phyloP scores from a whole-genome alignment of 805 yeast species.

The Yamadazyma insecticola region DNA sequence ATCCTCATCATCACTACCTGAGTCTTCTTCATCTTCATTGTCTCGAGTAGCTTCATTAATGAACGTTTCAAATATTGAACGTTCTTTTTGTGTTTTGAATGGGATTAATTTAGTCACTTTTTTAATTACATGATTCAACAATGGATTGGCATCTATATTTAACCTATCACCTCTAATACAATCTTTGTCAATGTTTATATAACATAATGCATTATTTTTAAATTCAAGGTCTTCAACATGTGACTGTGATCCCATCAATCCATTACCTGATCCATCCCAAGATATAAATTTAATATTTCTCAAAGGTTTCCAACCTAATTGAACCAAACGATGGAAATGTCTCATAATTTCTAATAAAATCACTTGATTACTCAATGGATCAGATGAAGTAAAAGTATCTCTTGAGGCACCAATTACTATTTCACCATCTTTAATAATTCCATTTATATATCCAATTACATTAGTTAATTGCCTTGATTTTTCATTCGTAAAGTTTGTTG shows the following conservation, averaged over 20 bases:
- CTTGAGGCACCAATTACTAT: conserved; percentile 37
- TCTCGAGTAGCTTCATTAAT: conserved; percentile 3
- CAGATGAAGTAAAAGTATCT: conserved; percentile 31
- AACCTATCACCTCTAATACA: conserved; percentile 34
- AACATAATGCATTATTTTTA: conserved; percentile 18
- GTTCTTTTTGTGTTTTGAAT: not conserved
- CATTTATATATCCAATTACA: conserved; percentile 28
- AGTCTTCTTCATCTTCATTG: conserved; percentile 6
- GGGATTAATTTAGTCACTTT: conserved; percentile 27
- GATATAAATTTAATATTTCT: conserved; percentile 36
- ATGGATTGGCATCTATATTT: conserved; percentile 29
- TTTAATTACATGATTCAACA: conserved; percentile 27
- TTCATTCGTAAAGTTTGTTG: conserved; percentile 9
- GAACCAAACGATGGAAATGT: conserved; percentile 24
- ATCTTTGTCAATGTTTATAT: conserved; percentile 37
- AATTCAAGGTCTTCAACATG: conserved; percentile 15
- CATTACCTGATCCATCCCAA: conserved; percentile 36
- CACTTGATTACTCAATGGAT: conserved; percentile 38
- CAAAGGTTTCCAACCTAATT: conserved; percentile 40
- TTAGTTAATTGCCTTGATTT: conserved; percentile 22
- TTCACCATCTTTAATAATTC: conserved; percentile 36
- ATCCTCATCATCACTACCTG: conserved; percentile 11
- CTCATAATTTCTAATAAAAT: conserved; percentile 36
- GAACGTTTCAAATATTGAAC: too few species aligned
- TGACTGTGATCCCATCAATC: conserved; percentile 27